Base-by-base conservation (phyloP, 768 basidiomycete species). In the Trametes punicea region DNA sequence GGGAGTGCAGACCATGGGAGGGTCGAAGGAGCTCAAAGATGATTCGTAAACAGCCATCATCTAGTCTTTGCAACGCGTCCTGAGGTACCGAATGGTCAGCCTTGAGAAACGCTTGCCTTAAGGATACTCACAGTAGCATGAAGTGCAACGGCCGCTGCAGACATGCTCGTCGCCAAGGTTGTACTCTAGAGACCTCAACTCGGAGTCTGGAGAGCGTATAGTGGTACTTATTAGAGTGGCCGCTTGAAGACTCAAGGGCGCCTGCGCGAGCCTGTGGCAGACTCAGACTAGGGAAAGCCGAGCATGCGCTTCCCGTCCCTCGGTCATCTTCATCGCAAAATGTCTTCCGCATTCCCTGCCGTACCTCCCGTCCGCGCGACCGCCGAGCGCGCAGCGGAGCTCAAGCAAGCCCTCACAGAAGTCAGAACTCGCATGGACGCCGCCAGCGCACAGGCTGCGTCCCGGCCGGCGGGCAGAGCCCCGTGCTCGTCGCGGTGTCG, bases 401-500 rank as follows among this genome's bases (percentile, higher is more conserved):
- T 90, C 36, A 67, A 68, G 4, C 75, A 80, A 55, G 77, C 79
- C 16, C 74, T 92, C 2, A 59, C 70, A 2, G 81, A 81, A 59
- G 76, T 88, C 63, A 71, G 73, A 36, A 67, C 68, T 9, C 78
- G 82, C 33, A 77, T 90, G 31, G 63, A 71, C 30, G 59, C 57
- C 46, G 73, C 73, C 27, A 62, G 67, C 2, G 67, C 70, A n/a
- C 64, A 72, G 61, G 44, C 51, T 11, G 30, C 49, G 15, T 13
- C 47, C 9, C 49, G n/a, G n/a, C n/a, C n/a, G n/a, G n/a, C n/a
- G n/a, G n/a, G 42, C 10, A 23, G 42, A 4, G 34, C 21, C 20
- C 49, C 55, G 18, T 76, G 3, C 72, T 98, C 11, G 87, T 98
- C 16, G 92, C 95, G 3, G 94, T 98, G 5, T 96, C 93, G 10